These are phyloP conservation scores for Phytopythium boreale DNA, from an alignment of 352 stramenopile species.

Conservation along the genomic window DNA sequence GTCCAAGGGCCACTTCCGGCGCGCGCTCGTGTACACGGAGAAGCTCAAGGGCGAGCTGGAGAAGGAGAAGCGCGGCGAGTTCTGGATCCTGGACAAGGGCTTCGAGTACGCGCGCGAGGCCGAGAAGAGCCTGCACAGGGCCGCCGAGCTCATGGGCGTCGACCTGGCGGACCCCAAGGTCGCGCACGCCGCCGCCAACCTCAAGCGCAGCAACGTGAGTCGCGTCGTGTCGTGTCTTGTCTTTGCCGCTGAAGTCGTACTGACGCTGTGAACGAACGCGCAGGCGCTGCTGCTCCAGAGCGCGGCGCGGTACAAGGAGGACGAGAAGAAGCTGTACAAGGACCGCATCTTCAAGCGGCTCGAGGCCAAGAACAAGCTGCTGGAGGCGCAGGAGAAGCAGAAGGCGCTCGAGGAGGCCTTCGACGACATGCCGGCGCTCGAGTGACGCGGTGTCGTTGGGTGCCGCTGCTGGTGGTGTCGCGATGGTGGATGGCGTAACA, in stretches of 20 bases:
- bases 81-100: slow-evolving; percentile 86
- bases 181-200: slow-evolving; percentile 46
- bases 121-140: slow-evolving; percentile 69
- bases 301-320: slow-evolving; percentile 74
- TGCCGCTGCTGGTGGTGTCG: no score
- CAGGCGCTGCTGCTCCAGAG: slow-evolving; percentile 56
- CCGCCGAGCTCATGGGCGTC: slow-evolving; percentile 34
- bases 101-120: slow-evolving; percentile 70
- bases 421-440: slow-evolving; percentile 79
- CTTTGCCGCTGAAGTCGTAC: not conserved
- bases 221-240: not conserved
- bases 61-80: slow-evolving; percentile 78
- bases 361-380: slow-evolving; percentile 75
- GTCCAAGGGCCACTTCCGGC: slow-evolving; percentile 79
- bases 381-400: slow-evolving; percentile 66
- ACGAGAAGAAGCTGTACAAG: slow-evolving; percentile 87
- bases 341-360: slow-evolving; percentile 87
- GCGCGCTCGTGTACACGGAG: slow-evolving; percentile 72
- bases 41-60: slow-evolving; percentile 79
- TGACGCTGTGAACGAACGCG: not conserved
- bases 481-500: not conserved
- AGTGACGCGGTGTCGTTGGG: slow-evolving; percentile 70
- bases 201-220: slow-evolving; percentile 62
- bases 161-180: slow-evolving; percentile 46
- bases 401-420: slow-evolving; percentile 70